These are phyloP conservation scores for Musa acuminata DNA, from an alignment of 176 grass and related monocot genomes.

Conservation along the genomic window DNA sequence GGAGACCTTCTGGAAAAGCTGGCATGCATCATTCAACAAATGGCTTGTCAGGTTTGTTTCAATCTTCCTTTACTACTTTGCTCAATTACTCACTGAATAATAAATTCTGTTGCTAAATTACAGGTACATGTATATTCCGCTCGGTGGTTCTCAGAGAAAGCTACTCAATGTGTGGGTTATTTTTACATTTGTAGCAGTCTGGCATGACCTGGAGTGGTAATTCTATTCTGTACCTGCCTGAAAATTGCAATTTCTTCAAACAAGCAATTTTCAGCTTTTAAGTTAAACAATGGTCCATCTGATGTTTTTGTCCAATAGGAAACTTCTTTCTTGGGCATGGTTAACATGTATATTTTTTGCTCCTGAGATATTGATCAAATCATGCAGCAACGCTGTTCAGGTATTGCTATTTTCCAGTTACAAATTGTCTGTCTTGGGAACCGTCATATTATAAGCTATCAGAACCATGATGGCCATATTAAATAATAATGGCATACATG, in stretches of 20 bases:
- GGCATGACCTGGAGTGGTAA: constrained; percentile 97
- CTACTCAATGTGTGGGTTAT: constrained; percentile 89
- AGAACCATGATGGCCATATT: neutral
- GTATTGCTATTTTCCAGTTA: constrained; percentile 26
- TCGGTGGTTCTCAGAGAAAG: constrained; percentile 80
- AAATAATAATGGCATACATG: neutral
- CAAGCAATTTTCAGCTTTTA: neutral
- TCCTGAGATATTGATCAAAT: constrained; percentile 82
- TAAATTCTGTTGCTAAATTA: constrained; percentile 14
- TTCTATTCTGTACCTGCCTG: neutral
- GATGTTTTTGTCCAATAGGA: constrained; percentile 45
- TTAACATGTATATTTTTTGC: constrained; percentile 91
- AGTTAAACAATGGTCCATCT: constrained; percentile 10
- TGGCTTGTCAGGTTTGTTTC: constrained; percentile 83
- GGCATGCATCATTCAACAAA: constrained; percentile 96
- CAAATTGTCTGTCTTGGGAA: constrained; percentile 1
- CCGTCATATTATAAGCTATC: neutral
- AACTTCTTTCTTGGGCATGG: constrained; percentile 92
- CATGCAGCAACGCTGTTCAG: constrained; percentile 49
- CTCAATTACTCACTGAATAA: neutral
- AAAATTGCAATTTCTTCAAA: neutral
- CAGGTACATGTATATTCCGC: constrained; percentile 94
- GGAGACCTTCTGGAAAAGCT: constrained; percentile 98
- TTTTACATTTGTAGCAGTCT: constrained; percentile 93
- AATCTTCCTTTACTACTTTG: neutral